A percentile compares a stretch with the other conserved stretches of the same genome.
Conservation (phyloP, 2,329 filamentous ascomycete genomes). For the Talaromyces sp. region DNA sequence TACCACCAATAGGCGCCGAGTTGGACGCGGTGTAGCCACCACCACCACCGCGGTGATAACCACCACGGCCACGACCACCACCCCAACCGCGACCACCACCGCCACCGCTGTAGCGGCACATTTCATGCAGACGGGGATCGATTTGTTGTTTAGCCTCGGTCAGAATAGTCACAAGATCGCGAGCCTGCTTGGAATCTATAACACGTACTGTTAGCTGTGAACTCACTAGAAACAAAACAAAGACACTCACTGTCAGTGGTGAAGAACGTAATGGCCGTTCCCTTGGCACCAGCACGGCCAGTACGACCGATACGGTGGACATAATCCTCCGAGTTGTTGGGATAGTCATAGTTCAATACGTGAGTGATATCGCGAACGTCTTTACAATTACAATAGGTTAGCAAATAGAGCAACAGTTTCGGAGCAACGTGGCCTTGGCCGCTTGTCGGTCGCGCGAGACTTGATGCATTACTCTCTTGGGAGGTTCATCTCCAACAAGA, state of each 20-base stretch:
- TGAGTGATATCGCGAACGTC: slow-evolving; percentile 99
- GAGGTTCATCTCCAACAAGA: slow-evolving; percentile 39
- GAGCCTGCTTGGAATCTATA: slow-evolving; percentile 84
- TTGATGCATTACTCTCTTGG: slow-evolving; percentile 57
- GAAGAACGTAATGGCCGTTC: slow-evolving; percentile 97
- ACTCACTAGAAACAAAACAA: slow-evolving; percentile 9
- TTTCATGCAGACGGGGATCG: slow-evolving; percentile 91
- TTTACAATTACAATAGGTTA: slow-evolving; percentile 71
- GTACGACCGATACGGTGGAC: slow-evolving; percentile 66
- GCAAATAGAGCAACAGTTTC: slow-evolving; percentile 53
- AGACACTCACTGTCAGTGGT: slow-evolving; percentile 90
- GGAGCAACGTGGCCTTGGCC: slow-evolving; percentile 45
- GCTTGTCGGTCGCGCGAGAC: slow-evolving; percentile 57
- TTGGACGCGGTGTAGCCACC: slow-evolving; percentile 55
- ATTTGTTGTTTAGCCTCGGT: slow-evolving; percentile 97
- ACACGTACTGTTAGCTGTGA: not conserved
- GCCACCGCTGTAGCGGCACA: slow-evolving; percentile 86
- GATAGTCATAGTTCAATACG: slow-evolving; percentile 99
- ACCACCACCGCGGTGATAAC: slow-evolving; percentile 24
- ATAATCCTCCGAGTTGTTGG: slow-evolving; percentile 78
- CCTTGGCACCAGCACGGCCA: slow-evolving; percentile 73
- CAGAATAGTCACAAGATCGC: slow-evolving; percentile 89
- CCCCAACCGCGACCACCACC: slow-evolving; percentile 65
- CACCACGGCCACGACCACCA: slow-evolving; percentile 51
- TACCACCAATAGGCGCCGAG: slow-evolving; percentile 52